Evolutionary conservation across 495 filamentous ascomycete genomes (phyloP), one percentile per base, ranked within the genome.

Genomic region (Aspergillus nidulans): DNA sequence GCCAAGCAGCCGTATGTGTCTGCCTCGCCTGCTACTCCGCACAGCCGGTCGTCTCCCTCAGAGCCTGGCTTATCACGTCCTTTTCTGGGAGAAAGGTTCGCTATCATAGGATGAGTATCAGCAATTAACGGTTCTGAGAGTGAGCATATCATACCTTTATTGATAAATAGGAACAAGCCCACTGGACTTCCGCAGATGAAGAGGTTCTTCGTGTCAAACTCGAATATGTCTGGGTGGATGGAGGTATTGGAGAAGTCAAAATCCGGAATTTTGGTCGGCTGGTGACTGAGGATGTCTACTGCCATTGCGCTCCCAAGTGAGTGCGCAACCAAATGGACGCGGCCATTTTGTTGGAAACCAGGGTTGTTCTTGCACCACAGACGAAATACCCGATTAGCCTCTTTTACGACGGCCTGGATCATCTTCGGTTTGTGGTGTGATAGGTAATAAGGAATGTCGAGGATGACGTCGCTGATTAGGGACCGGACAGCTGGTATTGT

Each of bases 371-470:
- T 77, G 60, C 90, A 95, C 94, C 94, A 98, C 3, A 97, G 79
- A 7, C 88, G 83, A 63, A 92, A 97, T 4, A 98, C 86, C 1
- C 94, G 83, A 61, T 98, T 98, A 1, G 94, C 94, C 70, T 98
- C 94, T 62, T 75, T 77, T n/a, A 92, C 85, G 20, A 96, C 85
- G 1, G 92, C 92, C 49, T 85, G 79, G 24, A 95, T 85, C 91
- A 98, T 97, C 70, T 90, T 95, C 1, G 86, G 84, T 60, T 97
- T 94, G 69, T 96, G 94, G 60, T 94, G 88, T 1, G 92, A 96
- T 57, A 98, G 82, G 69, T 97, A 98, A 61, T 95, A 96, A 0
- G 94, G 94, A 30, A 98, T 90, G 65, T 98, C 94, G 5, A 96
- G 83, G 89, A 98, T 95, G 52, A 98, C 91, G 66, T 98, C 94